phyloP scores from a whole-genome alignment of 2,329 filamentous ascomycete genomes.

The Lachnellula suecica region DNA sequence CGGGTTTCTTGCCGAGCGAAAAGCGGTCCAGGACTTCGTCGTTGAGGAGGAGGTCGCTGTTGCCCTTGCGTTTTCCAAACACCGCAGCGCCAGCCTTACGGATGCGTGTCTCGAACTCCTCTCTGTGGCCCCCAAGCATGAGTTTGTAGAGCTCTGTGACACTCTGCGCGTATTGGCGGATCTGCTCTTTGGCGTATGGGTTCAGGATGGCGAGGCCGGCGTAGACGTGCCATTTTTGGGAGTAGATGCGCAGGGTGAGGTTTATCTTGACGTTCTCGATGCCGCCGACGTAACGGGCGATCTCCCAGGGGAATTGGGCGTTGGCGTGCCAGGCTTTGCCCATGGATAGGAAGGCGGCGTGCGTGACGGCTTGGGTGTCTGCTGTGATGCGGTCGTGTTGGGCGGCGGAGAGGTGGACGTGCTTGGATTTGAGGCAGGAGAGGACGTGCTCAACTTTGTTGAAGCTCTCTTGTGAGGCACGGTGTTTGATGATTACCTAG shows the following conservation, averaged over 20 bases:
- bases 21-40: constrained; percentile 88
- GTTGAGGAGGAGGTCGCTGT: constrained; percentile 64
- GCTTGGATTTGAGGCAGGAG: constrained; percentile 78
- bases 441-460: constrained; percentile 79
- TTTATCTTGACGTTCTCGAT: constrained; percentile 99
- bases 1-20: constrained; percentile 67
- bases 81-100: constrained; percentile 77
- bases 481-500: constrained; percentile 83
- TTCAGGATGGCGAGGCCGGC: constrained; percentile 96
- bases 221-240: constrained; percentile 99
- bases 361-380: constrained; percentile 96
- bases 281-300: constrained; percentile 90
- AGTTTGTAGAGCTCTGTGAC: constrained; percentile 96
- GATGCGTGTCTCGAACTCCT: constrained; percentile 73
- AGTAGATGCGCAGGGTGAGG: constrained; percentile 93
- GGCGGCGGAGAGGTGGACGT: constrained; percentile 81
- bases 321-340: constrained; percentile 97
- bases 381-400: constrained; percentile 97
- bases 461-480: constrained; percentile 75
- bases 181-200: constrained; percentile 87
- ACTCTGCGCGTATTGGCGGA: constrained; percentile 87
- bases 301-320: constrained; percentile 94
- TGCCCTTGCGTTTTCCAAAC: constrained; percentile 56
- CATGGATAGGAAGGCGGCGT: constrained; percentile 96
- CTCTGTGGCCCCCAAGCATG: constrained; percentile 82